Evolutionary conservation across 768 basidiomycete genomes (phyloP).

Genomic region (Podaxis sp.): DNA sequence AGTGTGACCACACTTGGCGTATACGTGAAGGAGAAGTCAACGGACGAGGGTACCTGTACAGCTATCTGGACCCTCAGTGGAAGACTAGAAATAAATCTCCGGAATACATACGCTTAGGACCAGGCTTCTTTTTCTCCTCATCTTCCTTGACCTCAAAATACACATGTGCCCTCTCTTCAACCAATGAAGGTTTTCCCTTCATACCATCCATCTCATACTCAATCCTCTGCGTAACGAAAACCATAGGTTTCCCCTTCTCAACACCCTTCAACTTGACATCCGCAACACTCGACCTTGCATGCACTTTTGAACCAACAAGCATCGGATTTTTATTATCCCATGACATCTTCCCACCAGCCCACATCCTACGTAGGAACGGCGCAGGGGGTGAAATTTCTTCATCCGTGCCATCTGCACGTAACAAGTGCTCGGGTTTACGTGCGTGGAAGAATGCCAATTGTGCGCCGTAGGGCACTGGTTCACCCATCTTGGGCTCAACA

Average conservation of each 20-base stretch:
- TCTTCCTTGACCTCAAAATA: slow-evolving; percentile 37
- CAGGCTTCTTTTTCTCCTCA: slow-evolving; percentile 16
- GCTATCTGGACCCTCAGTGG: slow-evolving; percentile 34
- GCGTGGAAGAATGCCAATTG: slow-evolving; percentile 78
- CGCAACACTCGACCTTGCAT: slow-evolving; percentile 46
- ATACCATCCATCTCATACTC: slow-evolving; percentile 44
- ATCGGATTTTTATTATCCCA: slow-evolving; percentile 56
- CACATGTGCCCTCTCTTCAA: slow-evolving; percentile 70
- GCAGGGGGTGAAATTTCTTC: slow-evolving; percentile 68
- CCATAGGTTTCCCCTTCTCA: slow-evolving; percentile 62
- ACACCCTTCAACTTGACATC: slow-evolving; percentile 66
- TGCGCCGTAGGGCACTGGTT: slow-evolving; percentile 58
- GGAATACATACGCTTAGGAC: not conserved
- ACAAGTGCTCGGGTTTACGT: slow-evolving; percentile 51
- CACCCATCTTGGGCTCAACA: slow-evolving; percentile 37
- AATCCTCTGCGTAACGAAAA: slow-evolving; percentile 72
- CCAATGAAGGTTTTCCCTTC: slow-evolving; percentile 43
- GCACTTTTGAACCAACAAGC: slow-evolving; percentile 52
- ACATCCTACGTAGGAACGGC: slow-evolving; percentile 80
- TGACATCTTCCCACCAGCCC: slow-evolving; percentile 69
- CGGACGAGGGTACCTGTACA: slow-evolving; percentile 43
- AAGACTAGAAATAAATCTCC: too few species aligned
- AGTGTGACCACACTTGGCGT: slow-evolving; percentile 69
- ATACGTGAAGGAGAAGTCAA: slow-evolving; percentile 65
- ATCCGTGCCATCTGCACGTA: slow-evolving; percentile 74